Base-by-base conservation (phyloP, 352 stramenopile genomes). In the Pythium monospermum region DNA sequence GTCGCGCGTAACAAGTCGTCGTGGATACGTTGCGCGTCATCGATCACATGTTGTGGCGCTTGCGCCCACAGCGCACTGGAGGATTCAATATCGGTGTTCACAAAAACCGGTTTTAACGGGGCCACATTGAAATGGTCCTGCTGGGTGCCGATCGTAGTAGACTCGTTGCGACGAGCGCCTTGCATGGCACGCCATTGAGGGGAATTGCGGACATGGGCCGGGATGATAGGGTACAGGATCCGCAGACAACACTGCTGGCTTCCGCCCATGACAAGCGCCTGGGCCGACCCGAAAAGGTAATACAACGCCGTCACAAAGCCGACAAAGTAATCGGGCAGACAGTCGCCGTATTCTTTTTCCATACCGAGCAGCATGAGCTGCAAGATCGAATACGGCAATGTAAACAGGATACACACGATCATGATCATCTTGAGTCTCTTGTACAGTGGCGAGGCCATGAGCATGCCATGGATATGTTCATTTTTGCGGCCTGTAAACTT, bases 81-180 rank as follows among this genome's bases (percentile, higher is more conserved):
- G 0, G 68, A 67, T 48, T 91, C 77, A 36, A 91, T 91, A 31
- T 91, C 80, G 1, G 80, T 91, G 36, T 72, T 71, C 31, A 91
- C 77, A 44, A 91, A 91, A n/a, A 88, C 72, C 0, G 80, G 80
- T 10, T 67, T 73, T 12, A 31, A 8, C 59, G 57, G 58, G 0
- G 73, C 30, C 7, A 35, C 8, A 35, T 13, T 35, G 30, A 13
- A 8, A 35, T 13, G 7, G 30, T 8, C 30, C 7, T 35, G 13
- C 7, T 8, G 7, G 30, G 8, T 35, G 30, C 7, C 30, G 30
- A 8, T 35, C 7, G 30, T 35, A 35, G n/a, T n/a, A n/a, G n/a
- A n/a, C n/a, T n/a, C n/a, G n/a, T n/a, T n/a, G n/a, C n/a, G n/a
- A n/a, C n/a, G n/a, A n/a, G n/a, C n/a, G n/a, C n/a, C n/a, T n/a